Conservation (phyloP, 495 filamentous ascomycete species). For the Xylaria curta region DNA sequence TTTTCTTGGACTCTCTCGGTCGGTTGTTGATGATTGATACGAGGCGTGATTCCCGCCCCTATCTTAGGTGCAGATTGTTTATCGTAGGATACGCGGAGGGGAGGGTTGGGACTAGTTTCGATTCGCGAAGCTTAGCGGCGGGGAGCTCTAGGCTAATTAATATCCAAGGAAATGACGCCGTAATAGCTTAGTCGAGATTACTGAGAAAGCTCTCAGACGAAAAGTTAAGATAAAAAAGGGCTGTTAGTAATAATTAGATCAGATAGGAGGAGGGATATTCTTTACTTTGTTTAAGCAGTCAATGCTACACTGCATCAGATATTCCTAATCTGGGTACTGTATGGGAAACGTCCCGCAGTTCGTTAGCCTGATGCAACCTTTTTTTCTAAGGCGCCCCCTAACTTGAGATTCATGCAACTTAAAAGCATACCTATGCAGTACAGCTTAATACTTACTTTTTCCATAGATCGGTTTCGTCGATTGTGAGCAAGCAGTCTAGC, state of each 20-base stretch:
- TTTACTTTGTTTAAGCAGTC: not conserved
- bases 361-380: conserved; percentile 1
- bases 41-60: not conserved
- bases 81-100: not conserved
- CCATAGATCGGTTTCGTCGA: too few relatives aligned
- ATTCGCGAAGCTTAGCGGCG: not conserved
- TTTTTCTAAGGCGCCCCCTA: too few relatives aligned
- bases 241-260: not conserved
- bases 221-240: not conserved
- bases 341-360: conserved; percentile 9
- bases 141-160: not conserved
- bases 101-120: not conserved
- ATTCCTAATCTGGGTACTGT: not conserved
- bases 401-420: too few relatives aligned
- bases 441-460: too few relatives aligned
- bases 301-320: not conserved
- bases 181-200: not conserved
- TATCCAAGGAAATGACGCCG: not conserved
- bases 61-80: not conserved
- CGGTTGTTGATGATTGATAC: not conserved
- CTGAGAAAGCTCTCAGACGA: not conserved
- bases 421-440: too few relatives aligned
- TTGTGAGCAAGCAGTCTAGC: too few relatives aligned
- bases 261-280: conserved; percentile 3
- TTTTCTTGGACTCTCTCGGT: not conserved